Percentiles rank a stretch among this genome's conserved stretches.
These are phyloP conservation scores for Ophiostoma piceae DNA, from an alignment of 2,329 filamentous ascomycete genomes.

Conservation along the genomic window DNA sequence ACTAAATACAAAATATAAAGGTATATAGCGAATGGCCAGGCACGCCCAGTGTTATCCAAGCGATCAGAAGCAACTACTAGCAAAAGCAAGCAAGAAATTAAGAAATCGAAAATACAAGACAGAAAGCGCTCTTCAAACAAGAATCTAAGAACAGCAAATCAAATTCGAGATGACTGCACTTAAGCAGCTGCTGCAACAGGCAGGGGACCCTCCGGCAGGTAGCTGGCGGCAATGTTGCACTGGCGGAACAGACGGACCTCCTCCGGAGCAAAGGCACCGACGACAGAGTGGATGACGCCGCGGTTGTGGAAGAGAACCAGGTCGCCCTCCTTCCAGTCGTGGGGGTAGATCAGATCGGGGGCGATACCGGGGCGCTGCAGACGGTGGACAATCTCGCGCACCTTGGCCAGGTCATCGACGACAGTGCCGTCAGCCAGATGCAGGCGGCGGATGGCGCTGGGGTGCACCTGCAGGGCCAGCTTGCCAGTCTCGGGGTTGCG, in stretches of 20 bases:
- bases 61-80: not conserved
- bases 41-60: not conserved
- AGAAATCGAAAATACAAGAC: not conserved
- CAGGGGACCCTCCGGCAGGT: slow-evolving; percentile 23
- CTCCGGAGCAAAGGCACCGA: slow-evolving; percentile 65
- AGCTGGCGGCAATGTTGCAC: slow-evolving; percentile 69
- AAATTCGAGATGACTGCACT: not conserved
- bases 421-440: slow-evolving; percentile 62
- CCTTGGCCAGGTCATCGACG: slow-evolving; percentile 60
- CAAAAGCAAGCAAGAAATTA: not conserved
- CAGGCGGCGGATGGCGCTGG: slow-evolving; percentile 63
- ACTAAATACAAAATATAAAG: not conserved
- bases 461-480: slow-evolving; percentile 68
- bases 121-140: not conserved
- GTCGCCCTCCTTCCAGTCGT: slow-evolving; percentile 74
- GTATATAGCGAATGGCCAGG: not conserved
- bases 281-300: slow-evolving; percentile 68
- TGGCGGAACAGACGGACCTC: slow-evolving; percentile 71
- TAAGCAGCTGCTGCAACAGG: not conserved
- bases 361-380: slow-evolving; percentile 69
- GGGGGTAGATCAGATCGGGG: slow-evolving; percentile 62
- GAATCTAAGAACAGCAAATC: not conserved
- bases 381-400: slow-evolving; percentile 60
- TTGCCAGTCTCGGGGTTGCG: slow-evolving; percentile 65
- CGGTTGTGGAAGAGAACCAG: slow-evolving; percentile 75